A percentile compares a stretch with the other conserved stretches of the same genome.
These are phyloP conservation scores for Curvularia verruculosa DNA, from an alignment of 2,329 filamentous ascomycete species.

Conservation along the genomic window DNA sequence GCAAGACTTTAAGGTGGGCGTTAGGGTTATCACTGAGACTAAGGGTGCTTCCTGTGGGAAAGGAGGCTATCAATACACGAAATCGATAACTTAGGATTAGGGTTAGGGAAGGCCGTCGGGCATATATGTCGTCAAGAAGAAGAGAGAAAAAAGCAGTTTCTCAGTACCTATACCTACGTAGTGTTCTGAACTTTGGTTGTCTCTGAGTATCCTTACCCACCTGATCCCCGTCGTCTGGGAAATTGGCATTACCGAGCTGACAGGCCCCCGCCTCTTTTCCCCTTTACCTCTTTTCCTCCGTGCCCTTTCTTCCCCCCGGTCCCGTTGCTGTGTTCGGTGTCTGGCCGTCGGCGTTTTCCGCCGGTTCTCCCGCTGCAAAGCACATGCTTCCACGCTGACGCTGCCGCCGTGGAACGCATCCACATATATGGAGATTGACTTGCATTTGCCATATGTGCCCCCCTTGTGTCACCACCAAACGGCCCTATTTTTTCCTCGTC, in stretches of 20 bases:
- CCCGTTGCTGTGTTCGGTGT: too few species aligned
- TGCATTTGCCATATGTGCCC: neutral
- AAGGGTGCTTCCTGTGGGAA: too few species aligned
- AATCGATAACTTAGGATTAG: too few species aligned
- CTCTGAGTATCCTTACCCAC: neutral
- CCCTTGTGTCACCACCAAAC: neutral
- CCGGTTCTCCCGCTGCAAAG: neutral
- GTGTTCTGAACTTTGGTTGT: conserved; percentile 10
- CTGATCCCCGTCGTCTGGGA: neutral
- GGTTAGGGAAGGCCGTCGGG: neutral
- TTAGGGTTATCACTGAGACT: too few species aligned
- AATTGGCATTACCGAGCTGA: neutral
- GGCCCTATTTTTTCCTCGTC: conserved; percentile 10
- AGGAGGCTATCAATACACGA: too few species aligned
- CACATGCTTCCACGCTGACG: neutral
- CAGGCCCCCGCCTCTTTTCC: neutral
- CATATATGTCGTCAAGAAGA: neutral
- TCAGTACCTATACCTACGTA: neutral
- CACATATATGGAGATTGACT: neutral
- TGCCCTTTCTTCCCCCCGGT: neutral
- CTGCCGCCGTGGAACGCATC: neutral
- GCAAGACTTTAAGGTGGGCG: too few species aligned
- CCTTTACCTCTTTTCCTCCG: neutral
- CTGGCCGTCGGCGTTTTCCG: neutral
- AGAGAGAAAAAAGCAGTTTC: neutral